These are phyloP conservation scores for Tephrocybe sp. DNA, from an alignment of 768 basidiomycete species.

Conservation along the genomic window DNA sequence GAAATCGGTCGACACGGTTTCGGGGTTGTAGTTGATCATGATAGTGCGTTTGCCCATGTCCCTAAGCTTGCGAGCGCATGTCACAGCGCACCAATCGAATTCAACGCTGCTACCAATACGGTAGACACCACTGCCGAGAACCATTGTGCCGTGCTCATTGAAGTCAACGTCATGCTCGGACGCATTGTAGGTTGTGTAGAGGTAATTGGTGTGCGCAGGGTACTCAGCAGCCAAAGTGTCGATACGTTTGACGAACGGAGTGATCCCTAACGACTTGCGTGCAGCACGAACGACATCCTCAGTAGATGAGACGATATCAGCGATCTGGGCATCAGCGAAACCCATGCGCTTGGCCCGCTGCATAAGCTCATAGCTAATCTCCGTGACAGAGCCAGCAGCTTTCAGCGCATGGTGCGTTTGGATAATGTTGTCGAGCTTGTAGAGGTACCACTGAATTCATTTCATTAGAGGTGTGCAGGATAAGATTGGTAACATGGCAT, in stretches of 20 bases:
- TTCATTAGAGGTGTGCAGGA: neutral
- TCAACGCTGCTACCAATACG: conserved; percentile 98
- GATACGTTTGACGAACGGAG: conserved; percentile 98
- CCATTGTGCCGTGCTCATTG: conserved; percentile 98
- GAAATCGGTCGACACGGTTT: conserved; percentile 98
- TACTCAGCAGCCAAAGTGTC: conserved; percentile 99
- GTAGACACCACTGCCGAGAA: conserved; percentile 96
- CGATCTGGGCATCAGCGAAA: conserved; percentile 92
- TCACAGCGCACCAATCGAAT: conserved; percentile 99
- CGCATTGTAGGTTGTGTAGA: conserved; percentile 99
- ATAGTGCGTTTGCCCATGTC: conserved; percentile 93
- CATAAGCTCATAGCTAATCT: conserved; percentile 77
- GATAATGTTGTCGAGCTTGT: conserved; percentile 99
- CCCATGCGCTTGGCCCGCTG: conserved; percentile 90
- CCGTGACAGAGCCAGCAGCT: conserved; percentile 65
- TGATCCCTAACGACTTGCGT: conserved; percentile 86
- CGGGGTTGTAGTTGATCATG: conserved; percentile 99
- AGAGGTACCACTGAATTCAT: conserved; percentile 82
- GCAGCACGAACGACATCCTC: conserved; percentile 82
- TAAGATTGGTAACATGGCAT: conserved; percentile 9
- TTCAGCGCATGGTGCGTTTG: conserved; percentile 79
- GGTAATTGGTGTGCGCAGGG: conserved; percentile 98
- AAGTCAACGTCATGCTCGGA: conserved; percentile 95
- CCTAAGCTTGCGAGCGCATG: conserved; percentile 89
- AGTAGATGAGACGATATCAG: conserved; percentile 68